phyloP scores from a whole-genome alignment of 768 basidiomycete genomes.

The Naematelia aurantialba region DNA sequence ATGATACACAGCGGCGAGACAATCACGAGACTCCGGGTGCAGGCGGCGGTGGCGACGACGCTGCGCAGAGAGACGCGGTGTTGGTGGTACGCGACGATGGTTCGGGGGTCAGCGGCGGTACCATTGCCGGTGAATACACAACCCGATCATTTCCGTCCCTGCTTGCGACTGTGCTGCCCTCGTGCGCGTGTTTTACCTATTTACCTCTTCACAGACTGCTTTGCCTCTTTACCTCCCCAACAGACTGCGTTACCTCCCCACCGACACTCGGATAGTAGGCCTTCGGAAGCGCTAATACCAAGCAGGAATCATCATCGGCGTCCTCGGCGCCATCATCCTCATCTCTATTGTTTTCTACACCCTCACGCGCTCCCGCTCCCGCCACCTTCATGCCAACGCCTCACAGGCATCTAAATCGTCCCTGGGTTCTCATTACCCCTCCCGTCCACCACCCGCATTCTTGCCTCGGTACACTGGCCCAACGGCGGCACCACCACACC shows the following conservation, averaged over 20 bases:
- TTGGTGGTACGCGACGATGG: not conserved
- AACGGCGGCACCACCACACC: too few species aligned
- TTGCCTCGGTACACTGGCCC: not conserved
- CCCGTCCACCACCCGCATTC: constrained; percentile 2
- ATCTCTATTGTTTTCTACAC: constrained; percentile 3
- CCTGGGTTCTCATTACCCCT: not conserved
- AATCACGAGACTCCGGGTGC: too few species aligned
- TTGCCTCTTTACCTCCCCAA: too few species aligned
- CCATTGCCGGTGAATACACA: not conserved
- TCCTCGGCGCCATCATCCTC: not conserved
- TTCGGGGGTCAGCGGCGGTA: not conserved
- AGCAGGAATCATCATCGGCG: constrained; percentile 12
- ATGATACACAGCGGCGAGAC: too few species aligned
- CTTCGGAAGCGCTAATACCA: not conserved
- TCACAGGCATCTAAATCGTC: too few species aligned
- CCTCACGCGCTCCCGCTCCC: not conserved
- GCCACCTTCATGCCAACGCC: not conserved
- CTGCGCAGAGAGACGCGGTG: too few species aligned
- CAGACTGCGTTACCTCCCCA: too few species aligned
- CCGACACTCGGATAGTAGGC: not conserved
- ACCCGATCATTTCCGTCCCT: too few species aligned
- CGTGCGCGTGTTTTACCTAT: too few species aligned
- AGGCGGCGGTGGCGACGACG: too few species aligned
- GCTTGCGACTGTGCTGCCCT: too few species aligned
- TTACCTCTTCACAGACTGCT: too few species aligned